Percentiles rank a stretch among this genome's conserved stretches.
Evolutionary conservation across 2,329 filamentous ascomycete genomes (phyloP).

Genomic region (Venturia nashicola): DNA sequence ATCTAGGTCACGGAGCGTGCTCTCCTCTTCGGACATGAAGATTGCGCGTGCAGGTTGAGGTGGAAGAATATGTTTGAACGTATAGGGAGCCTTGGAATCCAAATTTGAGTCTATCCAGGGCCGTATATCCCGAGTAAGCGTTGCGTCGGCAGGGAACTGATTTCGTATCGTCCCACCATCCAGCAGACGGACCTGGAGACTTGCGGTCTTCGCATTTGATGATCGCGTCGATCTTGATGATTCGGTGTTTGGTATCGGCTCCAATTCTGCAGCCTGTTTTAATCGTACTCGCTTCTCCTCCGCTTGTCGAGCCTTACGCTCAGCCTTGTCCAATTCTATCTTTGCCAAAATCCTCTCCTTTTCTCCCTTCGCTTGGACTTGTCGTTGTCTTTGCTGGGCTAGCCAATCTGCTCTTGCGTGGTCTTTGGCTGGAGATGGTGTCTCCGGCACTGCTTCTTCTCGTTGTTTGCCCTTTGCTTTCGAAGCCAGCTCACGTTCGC

Average conservation of each 20-base stretch:
- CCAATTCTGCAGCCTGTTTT: slow-evolving; percentile 11
- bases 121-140: slow-evolving; percentile 55
- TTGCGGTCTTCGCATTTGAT: slow-evolving; percentile 17
- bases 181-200: slow-evolving; percentile 66
- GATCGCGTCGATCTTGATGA: slow-evolving; percentile 11
- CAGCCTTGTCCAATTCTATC: slow-evolving; percentile 61
- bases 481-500: neutral
- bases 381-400: slow-evolving; percentile 45
- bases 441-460: slow-evolving; percentile 19
- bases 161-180: slow-evolving; percentile 70
- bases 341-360: slow-evolving; percentile 58
- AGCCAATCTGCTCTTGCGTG: slow-evolving; percentile 23
- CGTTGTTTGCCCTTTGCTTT: slow-evolving; percentile 24
- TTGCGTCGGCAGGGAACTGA: slow-evolving; percentile 53
- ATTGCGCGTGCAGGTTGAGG: slow-evolving; percentile 66
- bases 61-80: slow-evolving; percentile 71
- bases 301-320: slow-evolving; percentile 16
- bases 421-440: slow-evolving; percentile 26
- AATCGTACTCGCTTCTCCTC: neutral
- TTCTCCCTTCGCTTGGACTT: slow-evolving; percentile 55
- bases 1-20: slow-evolving; percentile 55
- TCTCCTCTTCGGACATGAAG: slow-evolving; percentile 60
- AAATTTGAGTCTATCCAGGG: slow-evolving; percentile 61
- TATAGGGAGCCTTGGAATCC: slow-evolving; percentile 47
- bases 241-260: slow-evolving; percentile 11